These are phyloP conservation scores for Arthrobotrys sphaeroides DNA, from an alignment of 2,329 filamentous ascomycete genomes.

Conservation along the genomic window DNA sequence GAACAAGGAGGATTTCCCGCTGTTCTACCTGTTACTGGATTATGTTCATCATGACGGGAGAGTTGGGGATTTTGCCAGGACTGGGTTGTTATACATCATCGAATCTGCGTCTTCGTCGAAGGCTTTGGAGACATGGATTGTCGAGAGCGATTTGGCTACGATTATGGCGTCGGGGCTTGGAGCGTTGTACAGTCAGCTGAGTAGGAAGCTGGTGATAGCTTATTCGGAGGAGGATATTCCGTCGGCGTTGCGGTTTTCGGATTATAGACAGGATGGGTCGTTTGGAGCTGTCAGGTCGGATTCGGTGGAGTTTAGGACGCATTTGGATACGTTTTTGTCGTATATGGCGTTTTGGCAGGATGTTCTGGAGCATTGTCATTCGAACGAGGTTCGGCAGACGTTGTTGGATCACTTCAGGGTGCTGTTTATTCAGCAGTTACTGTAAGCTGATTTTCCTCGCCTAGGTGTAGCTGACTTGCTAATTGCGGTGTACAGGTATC, in stretches of 20 bases:
- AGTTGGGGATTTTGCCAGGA: conserved; percentile 93
- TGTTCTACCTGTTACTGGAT: conserved; percentile 95
- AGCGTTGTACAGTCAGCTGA: conserved; percentile 75
- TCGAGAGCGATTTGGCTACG: conserved; percentile 94
- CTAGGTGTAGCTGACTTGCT: conserved; percentile 14
- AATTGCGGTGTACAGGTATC: conserved; percentile 71
- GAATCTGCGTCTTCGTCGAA: conserved; percentile 87
- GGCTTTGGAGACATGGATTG: conserved; percentile 90
- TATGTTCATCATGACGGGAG: conserved; percentile 96
- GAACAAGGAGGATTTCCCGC: conserved; percentile 86
- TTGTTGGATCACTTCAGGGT: conserved; percentile 96
- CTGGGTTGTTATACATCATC: conserved; percentile 92
- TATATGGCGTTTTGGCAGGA: conserved; percentile 98
- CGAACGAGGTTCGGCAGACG: conserved; percentile 88
- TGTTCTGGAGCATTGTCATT: conserved; percentile 93
- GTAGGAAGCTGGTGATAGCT: conserved; percentile 81
- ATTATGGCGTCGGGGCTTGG: conserved; percentile 96
- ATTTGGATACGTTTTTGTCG: conserved; percentile 91
- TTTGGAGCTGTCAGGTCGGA: conserved; percentile 73
- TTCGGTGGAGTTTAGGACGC: conserved; percentile 78
- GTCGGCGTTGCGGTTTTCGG: conserved; percentile 85
- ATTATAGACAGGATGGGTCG: conserved; percentile 74
- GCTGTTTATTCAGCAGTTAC: conserved; percentile 89
- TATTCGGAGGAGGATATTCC: conserved; percentile 79
- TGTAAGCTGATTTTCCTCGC: conserved; percentile 70